phyloP scores from a whole-genome alignment of 139 green algal genomes.

The Chlorella sp. region DNA sequence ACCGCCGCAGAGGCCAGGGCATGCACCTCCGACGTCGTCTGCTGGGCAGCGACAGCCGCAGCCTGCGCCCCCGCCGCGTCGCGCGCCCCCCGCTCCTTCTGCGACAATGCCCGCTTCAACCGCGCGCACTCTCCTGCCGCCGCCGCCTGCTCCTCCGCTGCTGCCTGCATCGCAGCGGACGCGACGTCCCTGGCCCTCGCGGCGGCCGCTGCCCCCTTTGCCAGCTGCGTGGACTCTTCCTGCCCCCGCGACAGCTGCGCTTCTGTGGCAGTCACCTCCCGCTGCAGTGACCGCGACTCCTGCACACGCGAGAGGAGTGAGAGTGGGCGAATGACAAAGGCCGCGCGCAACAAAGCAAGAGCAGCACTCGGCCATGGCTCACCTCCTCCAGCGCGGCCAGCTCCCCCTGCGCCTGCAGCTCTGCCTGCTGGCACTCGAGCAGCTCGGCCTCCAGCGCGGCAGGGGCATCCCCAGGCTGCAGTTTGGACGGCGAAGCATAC shows the following conservation, averaged over 20 bases:
- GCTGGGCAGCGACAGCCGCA: conserved; percentile 3
- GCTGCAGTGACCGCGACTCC: conserved; percentile 10
- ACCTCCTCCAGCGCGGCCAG: conserved; percentile 16
- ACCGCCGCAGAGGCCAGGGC: neutral
- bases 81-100: neutral
- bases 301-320: neutral
- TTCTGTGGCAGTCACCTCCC: neutral
- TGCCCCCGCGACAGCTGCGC: neutral
- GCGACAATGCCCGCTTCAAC: conserved; percentile 3
- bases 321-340: neutral
- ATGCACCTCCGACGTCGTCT: conserved; percentile 2
- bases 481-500: conserved; percentile 23
- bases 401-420: neutral
- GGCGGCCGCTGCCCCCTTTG: neutral
- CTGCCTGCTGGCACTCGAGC: conserved; percentile 12
- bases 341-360: no score
- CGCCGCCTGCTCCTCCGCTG: conserved; percentile 2
- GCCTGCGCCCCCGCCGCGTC: neutral
- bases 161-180: conserved; percentile 7
- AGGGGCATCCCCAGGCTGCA: neutral
- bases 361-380: neutral
- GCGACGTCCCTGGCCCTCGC: neutral
- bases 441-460: conserved; percentile 18
- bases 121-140: neutral
- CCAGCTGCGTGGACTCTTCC: neutral